Evolutionary conservation across 1,139 yeast species (phyloP), one percentile per base, ranked within the genome.

Genomic region (Candida mesenterica): DNA sequence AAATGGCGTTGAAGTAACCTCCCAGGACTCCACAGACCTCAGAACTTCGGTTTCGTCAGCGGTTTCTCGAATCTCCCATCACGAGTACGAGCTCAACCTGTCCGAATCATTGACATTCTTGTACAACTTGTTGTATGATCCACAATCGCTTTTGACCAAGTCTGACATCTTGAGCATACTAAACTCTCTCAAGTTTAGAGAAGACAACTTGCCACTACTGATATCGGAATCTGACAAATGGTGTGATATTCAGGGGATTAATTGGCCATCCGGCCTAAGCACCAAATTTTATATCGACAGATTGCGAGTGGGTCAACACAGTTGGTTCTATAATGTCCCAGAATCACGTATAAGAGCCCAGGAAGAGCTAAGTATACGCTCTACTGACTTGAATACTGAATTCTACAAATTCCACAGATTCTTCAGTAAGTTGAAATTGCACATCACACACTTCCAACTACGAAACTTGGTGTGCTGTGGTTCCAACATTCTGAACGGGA

Each of bases 391-490:
- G 36, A n/a, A 34, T 23, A 61, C 69, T 6, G 68, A 56, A 30
- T 65, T 54, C 44, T 73, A 57, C 49, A 50, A 53, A 35, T 75
- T 72, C 45, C 55, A 64, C 24, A 59, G 60, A 33, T 75, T 71
- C 45, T 72, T 59, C 54, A 59, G 72, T 32, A 54, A 54, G 36
- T 62, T 79, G 13, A 68, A 67, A 38, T 72, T 79, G 12, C 71
- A 67, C 43, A 61, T 77, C 12, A 70, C 75, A 18, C 84, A 79
- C 55, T 76, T 77, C 53, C 84, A 78, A 52, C 59, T 78, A 24
- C 57, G 84, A 14, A 74, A 75, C 43, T 57, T 77, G 37, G 70
- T 78, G 4, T 62, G 75, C 23, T 67, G 77, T 31, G 62, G 72
- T 15, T 52, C 59, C 24, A 59, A 58, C 38, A 50, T 55, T 30